Conservation (phyloP, 345 rosid genomes). For the Dipteronia sinensis region DNA sequence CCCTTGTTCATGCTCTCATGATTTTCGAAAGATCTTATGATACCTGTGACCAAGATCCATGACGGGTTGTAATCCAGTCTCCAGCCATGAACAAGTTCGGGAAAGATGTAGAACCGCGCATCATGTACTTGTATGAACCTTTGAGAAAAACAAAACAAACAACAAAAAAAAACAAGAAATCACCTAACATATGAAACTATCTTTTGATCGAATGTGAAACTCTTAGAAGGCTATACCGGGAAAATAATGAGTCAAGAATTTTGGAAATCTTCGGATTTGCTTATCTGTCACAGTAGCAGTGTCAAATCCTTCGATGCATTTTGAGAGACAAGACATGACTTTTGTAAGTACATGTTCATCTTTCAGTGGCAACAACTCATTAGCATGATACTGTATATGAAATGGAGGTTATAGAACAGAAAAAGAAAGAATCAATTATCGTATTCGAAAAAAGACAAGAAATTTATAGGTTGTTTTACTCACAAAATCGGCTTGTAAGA, state of each 20-base stretch:
- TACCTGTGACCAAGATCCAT: slow-evolving; percentile 73
- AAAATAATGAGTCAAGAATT: slow-evolving; percentile 57
- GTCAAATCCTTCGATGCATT: slow-evolving; percentile 42
- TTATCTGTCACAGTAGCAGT: slow-evolving; percentile 37
- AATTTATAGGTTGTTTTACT: slow-evolving; percentile 17
- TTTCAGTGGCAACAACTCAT: slow-evolving; percentile 43
- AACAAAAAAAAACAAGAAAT: neutral
- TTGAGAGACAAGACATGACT: slow-evolving; percentile 42
- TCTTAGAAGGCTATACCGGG: slow-evolving; percentile 64
- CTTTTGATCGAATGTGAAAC: neutral
- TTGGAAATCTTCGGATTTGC: slow-evolving; percentile 48
- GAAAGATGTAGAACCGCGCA: slow-evolving; percentile 54
- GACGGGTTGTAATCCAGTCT: slow-evolving; percentile 62
- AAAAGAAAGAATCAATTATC: neutral
- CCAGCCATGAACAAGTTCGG: slow-evolving; percentile 71
- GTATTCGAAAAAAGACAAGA: neutral
- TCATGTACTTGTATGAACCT: slow-evolving; percentile 71
- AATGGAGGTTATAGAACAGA: neutral
- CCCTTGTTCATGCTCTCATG: neutral
- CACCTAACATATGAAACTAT: neutral
- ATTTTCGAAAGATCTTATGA: too few relatives aligned
- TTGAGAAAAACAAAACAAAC: neutral
- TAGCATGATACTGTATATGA: slow-evolving; percentile 47
- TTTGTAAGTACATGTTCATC: slow-evolving; percentile 47
- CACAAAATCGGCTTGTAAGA: slow-evolving; percentile 57